Conservation (phyloP, 2,329 filamentous ascomycete genomes). For the Alternaria sp. region DNA sequence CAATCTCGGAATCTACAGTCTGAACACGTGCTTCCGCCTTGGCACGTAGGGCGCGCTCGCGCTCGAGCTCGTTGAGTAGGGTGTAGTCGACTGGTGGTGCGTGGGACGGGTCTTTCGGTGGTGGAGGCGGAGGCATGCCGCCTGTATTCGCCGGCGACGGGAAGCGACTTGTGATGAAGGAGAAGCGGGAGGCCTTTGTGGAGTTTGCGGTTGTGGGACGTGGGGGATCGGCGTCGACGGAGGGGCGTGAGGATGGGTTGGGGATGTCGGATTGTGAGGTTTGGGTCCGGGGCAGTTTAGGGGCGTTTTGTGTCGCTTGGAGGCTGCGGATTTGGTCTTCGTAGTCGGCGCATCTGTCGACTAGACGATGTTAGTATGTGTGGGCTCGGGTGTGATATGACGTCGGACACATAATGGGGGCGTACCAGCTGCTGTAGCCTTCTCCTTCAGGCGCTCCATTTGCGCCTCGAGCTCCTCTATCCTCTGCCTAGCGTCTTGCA, state of each 20-base stretch:
- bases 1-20: conserved; percentile 73
- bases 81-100: conserved; percentile 46
- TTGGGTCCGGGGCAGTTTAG: conserved; percentile 9
- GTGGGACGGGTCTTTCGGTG: conserved; percentile 2
- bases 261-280: conserved; percentile 22
- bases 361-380: conserved; percentile 40
- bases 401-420: conserved; percentile 5
- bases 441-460: conserved; percentile 72
- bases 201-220: conserved; percentile 39
- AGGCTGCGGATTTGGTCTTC: conserved; percentile 75
- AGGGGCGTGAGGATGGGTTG: conserved; percentile 21
- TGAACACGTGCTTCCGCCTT: conserved; percentile 72
- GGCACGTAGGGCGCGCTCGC: conserved; percentile 70
- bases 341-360: conserved; percentile 72
- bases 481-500: conserved; percentile 28
- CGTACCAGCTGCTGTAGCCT: conserved; percentile 68
- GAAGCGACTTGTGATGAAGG: conserved; percentile 51
- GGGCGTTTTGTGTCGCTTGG: conserved; percentile 5
- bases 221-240: conserved; percentile 27
- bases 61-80: conserved; percentile 67
- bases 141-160: conserved; percentile 39
- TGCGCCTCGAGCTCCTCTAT: conserved; percentile 70
- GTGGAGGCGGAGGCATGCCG: conserved; percentile 43
- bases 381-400: not conserved
- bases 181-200: conserved; percentile 49